Evolutionary conservation across 2,329 filamentous ascomycete species (phyloP).

Genomic region (Pezizomycotina sp.): DNA sequence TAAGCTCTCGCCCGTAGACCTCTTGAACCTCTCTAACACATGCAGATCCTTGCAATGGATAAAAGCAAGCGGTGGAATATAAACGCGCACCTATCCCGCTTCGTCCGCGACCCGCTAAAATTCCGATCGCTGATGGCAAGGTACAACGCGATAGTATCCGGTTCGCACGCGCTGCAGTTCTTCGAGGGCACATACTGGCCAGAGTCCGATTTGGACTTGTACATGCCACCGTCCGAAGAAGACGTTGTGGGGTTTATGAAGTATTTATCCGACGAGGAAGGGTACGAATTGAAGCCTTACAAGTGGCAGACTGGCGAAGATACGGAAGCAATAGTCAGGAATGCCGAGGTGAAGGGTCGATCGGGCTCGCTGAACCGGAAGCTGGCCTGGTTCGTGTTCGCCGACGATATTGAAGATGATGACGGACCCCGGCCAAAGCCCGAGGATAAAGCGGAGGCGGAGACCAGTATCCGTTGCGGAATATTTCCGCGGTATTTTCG

Average conservation of each 20-base stretch:
- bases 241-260: constrained; percentile 4
- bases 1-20: too few species aligned
- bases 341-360: not conserved
- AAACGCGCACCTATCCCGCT: constrained; percentile 13
- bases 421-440: not conserved
- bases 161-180: constrained; percentile 17
- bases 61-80: too few species aligned
- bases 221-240: constrained; percentile 3
- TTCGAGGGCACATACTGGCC: constrained; percentile 11
- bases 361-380: too few species aligned
- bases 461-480: too few species aligned
- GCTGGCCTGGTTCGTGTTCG: too few species aligned
- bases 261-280: constrained; percentile 7
- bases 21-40: too few species aligned
- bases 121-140: constrained; percentile 16
- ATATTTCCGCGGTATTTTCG: too few species aligned
- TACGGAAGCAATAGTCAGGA: not conserved
- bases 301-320: constrained; percentile 7
- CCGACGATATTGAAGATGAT: not conserved
- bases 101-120: constrained; percentile 10
- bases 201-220: constrained; percentile 13
- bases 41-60: too few species aligned
- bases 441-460: not conserved
- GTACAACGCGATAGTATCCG: constrained; percentile 15
- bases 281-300: constrained; percentile 8